These are phyloP conservation scores for Cordyceps militaris DNA, from an alignment of 2,329 filamentous ascomycete genomes.

Conservation along the genomic window DNA sequence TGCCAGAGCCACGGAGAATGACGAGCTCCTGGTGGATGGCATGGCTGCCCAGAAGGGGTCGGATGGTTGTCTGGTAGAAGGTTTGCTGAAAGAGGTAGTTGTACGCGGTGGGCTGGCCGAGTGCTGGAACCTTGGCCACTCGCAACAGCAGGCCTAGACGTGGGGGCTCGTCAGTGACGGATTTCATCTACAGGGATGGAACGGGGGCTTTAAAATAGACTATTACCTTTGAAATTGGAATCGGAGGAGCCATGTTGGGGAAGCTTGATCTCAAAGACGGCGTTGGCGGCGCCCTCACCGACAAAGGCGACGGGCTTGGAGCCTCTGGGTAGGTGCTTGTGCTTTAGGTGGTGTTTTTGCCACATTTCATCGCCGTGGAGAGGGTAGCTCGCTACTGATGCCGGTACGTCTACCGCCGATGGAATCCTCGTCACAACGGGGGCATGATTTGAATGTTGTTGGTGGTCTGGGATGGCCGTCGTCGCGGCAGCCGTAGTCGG, in stretches of 20 bases:
- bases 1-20: conserved; percentile 28
- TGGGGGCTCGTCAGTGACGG: conserved; percentile 6
- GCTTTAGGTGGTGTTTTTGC: conserved; percentile 16
- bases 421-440: conserved; percentile 13
- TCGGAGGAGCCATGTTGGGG: conserved; percentile 26
- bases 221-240: conserved; percentile 28
- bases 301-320: conserved; percentile 35
- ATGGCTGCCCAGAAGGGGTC: conserved; percentile 27
- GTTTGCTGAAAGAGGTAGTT: conserved; percentile 32
- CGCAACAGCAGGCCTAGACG: conserved; percentile 30
- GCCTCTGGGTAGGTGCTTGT: conserved; percentile 27
- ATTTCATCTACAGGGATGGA: not conserved
- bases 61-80: conserved; percentile 29
- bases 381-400: not conserved
- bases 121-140: conserved; percentile 31
- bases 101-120: conserved; percentile 25
- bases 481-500: not conserved
- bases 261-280: conserved; percentile 57
- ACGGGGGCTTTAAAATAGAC: not conserved
- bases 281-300: conserved; percentile 69
- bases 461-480: not conserved
- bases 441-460: conserved; percentile 12
- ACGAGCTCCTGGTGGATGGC: conserved; percentile 33
- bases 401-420: not conserved
- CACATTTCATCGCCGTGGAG: conserved; percentile 3